Evolutionary conservation across 257 asterid genomes (phyloP), one percentile per base, ranked within the genome.

Genomic region (Ligustrum vulgare): DNA sequence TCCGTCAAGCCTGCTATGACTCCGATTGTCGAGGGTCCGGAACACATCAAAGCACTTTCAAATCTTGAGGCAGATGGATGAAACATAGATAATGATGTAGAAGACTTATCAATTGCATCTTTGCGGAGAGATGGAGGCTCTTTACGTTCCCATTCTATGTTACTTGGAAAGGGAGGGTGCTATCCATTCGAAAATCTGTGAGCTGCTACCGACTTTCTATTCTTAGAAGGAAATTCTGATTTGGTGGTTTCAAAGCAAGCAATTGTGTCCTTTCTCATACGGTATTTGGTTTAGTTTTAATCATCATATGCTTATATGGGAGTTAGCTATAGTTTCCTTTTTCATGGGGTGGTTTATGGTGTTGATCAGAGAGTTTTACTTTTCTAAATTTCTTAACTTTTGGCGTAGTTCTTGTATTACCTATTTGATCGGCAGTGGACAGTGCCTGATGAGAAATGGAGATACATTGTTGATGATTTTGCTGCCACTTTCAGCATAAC

Each of bases 391-490:
- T 90, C 87, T 88, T 91, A 82, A 92, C 91, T 75, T 65, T 72
- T 71, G 78, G 54, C 63, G 64, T 81, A 94, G 99, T 89, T 94
- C 80, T 80, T 94, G 91, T 94, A 94, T 86, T 94, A 79, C 83
- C 88, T 92, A 65, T 92, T 89, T 88, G 99, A 94, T 82, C 88
- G 96, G 70, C 94, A 92, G 80, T 91, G 97, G 97, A 88, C 84
- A 66, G 70, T 81, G 64, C 97, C 97, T 35, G 86, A 72, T 32
- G 96, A 88, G 63, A 74, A 81, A 36, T 94, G 98, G 99, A 89
- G 87, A 82, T 47, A 69, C 70, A 81, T 89, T 79, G 78, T 94
- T 79, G 95, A 94, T 85, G 96, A 94, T 71, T 92, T 94, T 86
- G 94, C 97, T 13, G 94, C 91, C 72, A 88, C 96, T 28, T 94